phyloP scores from a whole-genome alignment of 345 rosid species.

The Hibiscus trionum region DNA sequence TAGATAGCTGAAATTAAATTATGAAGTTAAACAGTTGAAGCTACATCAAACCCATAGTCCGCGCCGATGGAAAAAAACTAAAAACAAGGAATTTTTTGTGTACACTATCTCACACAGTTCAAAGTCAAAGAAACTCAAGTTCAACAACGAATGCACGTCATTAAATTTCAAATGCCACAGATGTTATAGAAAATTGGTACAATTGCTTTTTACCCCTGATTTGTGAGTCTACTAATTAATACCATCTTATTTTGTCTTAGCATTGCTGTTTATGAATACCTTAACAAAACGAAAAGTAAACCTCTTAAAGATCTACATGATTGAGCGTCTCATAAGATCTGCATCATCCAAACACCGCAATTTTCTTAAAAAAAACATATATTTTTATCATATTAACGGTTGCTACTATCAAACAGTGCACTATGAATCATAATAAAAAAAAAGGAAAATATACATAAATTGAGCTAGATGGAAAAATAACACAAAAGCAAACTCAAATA shows the following conservation, averaged over 20 bases:
- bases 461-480: background rate
- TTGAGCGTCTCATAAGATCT: background rate
- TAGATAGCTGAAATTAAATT: too few species aligned
- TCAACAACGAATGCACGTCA: background rate
- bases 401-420: background rate
- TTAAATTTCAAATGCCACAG: background rate
- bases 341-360: background rate
- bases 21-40: background rate
- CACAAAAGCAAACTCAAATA: background rate
- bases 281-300: background rate
- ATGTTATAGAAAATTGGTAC: too few species aligned
- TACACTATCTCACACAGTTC: background rate
- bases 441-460: background rate
- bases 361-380: background rate
- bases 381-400: background rate
- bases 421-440: background rate
- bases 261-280: background rate
- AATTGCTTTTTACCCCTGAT: too few species aligned
- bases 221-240: background rate
- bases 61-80: background rate
- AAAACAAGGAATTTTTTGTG: background rate
- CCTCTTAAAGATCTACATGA: background rate
- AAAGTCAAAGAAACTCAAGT: background rate
- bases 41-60: conserved; percentile 6
- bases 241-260: background rate